phyloP scores from a whole-genome alignment of 2,329 filamentous ascomycete species.

The Penicillium sp. region DNA sequence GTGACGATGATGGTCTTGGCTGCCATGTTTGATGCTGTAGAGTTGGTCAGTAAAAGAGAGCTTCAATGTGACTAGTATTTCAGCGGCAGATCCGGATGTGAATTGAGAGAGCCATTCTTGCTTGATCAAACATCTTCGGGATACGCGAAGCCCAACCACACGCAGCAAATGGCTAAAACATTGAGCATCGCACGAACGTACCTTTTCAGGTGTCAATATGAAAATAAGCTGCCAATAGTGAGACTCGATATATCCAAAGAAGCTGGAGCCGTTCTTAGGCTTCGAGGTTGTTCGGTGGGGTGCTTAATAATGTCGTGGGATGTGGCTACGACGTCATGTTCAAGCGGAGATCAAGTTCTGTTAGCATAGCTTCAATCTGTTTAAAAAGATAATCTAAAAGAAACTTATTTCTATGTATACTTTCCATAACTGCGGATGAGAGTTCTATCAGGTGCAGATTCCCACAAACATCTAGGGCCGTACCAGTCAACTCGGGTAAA shows the following conservation, averaged over 20 bases:
- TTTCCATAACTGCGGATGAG: too few species aligned
- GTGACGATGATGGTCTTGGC: conserved; percentile 67
- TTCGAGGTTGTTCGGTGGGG: conserved; percentile 8
- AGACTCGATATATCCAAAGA: background rate
- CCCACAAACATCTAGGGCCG: background rate
- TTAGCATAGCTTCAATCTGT: background rate
- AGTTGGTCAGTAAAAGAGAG: conserved; percentile 3
- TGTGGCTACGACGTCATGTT: background rate
- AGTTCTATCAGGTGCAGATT: background rate
- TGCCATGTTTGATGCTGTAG: conserved; percentile 35
- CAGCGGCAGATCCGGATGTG: too few species aligned
- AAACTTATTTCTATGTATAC: background rate
- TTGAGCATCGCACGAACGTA: background rate
- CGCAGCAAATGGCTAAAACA: background rate
- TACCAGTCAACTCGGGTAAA: background rate
- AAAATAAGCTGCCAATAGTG: background rate
- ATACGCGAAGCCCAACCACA: background rate
- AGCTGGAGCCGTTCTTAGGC: background rate
- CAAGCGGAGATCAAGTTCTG: background rate
- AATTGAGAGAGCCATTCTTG: background rate
- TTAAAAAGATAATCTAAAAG: background rate
- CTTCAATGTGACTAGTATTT: background rate
- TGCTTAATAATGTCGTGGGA: conserved; percentile 19
- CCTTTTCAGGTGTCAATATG: background rate
- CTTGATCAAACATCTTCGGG: background rate